A percentile compares a stretch with the other conserved stretches of the same genome.
Evolutionary conservation across 495 filamentous ascomycete species (phyloP).

Genomic region (Cairneyella variabilis): DNA sequence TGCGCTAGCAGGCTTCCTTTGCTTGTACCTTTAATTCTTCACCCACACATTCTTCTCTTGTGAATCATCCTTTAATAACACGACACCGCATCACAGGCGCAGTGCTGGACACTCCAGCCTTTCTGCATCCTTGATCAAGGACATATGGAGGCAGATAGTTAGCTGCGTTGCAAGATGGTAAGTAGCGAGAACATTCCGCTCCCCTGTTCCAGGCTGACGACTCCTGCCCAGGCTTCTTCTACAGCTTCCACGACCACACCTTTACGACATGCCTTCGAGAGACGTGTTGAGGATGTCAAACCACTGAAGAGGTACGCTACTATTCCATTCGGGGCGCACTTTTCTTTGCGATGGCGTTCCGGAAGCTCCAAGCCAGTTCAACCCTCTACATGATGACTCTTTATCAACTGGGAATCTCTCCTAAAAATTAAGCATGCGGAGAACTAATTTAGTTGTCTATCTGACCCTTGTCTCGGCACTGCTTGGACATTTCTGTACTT

Average conservation of each 20-base stretch:
- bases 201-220: neutral
- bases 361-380: constrained; percentile 8
- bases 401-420: constrained; percentile 99
- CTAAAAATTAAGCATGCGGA: constrained; percentile 80
- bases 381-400: constrained; percentile 68
- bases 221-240: constrained; percentile 22
- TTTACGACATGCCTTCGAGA: constrained; percentile 54
- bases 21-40: neutral
- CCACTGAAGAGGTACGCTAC: constrained; percentile 80
- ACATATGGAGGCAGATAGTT: constrained; percentile 19
- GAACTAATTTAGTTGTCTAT: constrained; percentile 72
- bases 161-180: constrained; percentile 21
- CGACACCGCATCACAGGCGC: neutral
- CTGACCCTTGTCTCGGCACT: constrained; percentile 43
- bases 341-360: neutral
- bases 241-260: constrained; percentile 28
- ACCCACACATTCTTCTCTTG: neutral
- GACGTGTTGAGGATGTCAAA: constrained; percentile 79
- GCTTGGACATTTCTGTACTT: constrained; percentile 6
- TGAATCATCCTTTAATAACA: constrained; percentile 6
- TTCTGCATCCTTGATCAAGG: neutral
- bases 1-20: no score
- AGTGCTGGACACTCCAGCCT: constrained; percentile 26
- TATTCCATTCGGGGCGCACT: constrained; percentile 1
- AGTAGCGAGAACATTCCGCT: constrained; percentile 4